Evolutionary conservation across 306 rosid genomes (phyloP).

Genomic region (Lotus japonicus): DNA sequence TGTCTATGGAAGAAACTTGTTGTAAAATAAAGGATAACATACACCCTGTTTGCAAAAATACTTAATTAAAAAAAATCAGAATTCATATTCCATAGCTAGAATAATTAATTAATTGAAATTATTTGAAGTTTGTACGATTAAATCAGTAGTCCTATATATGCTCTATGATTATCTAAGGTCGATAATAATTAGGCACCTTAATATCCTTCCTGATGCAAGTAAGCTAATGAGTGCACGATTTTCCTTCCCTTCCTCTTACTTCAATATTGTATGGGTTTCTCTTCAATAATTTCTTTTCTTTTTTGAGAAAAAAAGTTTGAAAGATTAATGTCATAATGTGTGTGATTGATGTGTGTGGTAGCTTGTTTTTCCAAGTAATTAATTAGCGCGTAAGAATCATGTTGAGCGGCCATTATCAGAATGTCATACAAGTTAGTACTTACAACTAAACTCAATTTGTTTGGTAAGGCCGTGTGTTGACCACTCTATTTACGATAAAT

Average conservation of each 20-base stretch:
- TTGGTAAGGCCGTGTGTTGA: conserved; percentile 34
- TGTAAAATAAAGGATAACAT: too few relatives aligned
- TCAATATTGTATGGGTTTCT: not conserved
- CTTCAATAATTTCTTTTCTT: too few relatives aligned
- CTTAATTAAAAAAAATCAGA: not conserved
- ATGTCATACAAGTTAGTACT: conserved; percentile 16
- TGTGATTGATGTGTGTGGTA: not conserved
- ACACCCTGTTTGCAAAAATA: too few relatives aligned
- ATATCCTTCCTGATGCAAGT: too few relatives aligned
- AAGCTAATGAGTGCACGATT: too few relatives aligned
- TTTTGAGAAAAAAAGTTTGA: not conserved
- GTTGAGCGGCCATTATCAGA: conserved; percentile 14
- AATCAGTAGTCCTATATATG: too few relatives aligned
- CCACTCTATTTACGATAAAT: not conserved
- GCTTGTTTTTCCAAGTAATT: not conserved
- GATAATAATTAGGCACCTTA: too few relatives aligned
- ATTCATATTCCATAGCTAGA: not conserved
- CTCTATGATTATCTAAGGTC: too few relatives aligned
- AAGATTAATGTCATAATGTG: not conserved
- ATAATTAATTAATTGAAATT: too few relatives aligned
- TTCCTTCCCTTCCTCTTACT: not conserved
- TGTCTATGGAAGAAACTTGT: too few relatives aligned
- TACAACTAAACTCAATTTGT: not conserved
- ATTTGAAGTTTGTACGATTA: too few relatives aligned
- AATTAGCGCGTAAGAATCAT: conserved; percentile 4